Base-by-base conservation (phyloP, 345 rosid species). In the Trapa incisa region DNA sequence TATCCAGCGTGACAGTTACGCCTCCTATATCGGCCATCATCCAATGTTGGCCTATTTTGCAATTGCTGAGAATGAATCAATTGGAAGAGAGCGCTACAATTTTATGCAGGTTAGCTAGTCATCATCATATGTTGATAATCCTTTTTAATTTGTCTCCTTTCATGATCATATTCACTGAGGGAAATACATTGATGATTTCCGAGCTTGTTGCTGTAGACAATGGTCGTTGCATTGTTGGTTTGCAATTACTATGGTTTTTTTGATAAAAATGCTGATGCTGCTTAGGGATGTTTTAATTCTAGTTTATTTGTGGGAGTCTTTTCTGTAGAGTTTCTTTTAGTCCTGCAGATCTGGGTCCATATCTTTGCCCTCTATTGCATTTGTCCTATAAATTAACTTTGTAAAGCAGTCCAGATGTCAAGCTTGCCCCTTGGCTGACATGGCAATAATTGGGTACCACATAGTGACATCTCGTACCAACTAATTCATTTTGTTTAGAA, bases 61-160 rank as follows among this genome's bases (percentile, higher is more conserved):
- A n/a, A 74, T 89, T 1, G 93, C 98, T 5, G 96, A 90, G 71
- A 89, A 89, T 15, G 98, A 92, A 75, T 89, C 98, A 15, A 85
- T 92, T 75, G 97, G 91, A 33, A 81, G 98, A 35, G 96, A 92
- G 68, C 89, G 92, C 74, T 88, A 92, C 87, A 89, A 89, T 75
- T 88, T 89, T 65, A 89, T 92, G 98, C 93, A 89, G 97, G 96
- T 81, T 6, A 58, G 63, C 37, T 58, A 16, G 15, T 1, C 6
- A 50, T n/a, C 53, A 47, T 50, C 56, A 15, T 16, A 32, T 58
- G 14, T 58, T 58, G 15, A 32, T 35, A 6, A 3, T 2, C 56
- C 33, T 61, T 22, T 22, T 22, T 41, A 0, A 3, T 0, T 13
- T 4, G 1, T 17, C 36, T 39, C 5, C 50, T 45, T 67, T 47